These are phyloP conservation scores for Stemphylium lycopersici DNA, from an alignment of 2,329 filamentous ascomycete species.

Conservation along the genomic window DNA sequence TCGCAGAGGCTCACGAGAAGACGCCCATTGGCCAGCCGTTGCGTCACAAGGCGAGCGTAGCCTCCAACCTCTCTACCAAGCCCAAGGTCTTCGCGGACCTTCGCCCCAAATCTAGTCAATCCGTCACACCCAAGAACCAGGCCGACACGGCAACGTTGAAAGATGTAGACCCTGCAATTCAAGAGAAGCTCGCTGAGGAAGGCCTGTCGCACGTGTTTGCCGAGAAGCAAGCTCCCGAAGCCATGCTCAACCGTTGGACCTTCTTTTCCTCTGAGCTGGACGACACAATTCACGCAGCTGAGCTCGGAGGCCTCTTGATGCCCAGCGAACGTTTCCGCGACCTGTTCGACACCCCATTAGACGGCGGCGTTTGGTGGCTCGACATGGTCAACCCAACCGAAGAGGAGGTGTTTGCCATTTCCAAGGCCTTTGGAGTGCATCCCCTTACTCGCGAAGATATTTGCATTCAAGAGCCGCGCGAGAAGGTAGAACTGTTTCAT, in stretches of 20 bases:
- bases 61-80: conserved; percentile 55
- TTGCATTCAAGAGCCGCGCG: conserved; percentile 89
- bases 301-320: conserved; percentile 85
- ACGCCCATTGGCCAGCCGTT: conserved; percentile 54
- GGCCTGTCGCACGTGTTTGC: conserved; percentile 44
- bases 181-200: conserved; percentile 54
- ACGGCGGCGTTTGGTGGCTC: conserved; percentile 96
- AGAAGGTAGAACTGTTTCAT: conserved; percentile 97
- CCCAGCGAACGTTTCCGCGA: conserved; percentile 89
- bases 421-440: conserved; percentile 94
- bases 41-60: conserved; percentile 43
- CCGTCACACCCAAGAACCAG: conserved; percentile 46
- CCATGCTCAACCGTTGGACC: conserved; percentile 77
- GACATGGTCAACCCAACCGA: conserved; percentile 90
- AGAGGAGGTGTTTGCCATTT: conserved; percentile 85
- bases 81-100: conserved; percentile 67
- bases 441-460: conserved; percentile 97
- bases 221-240: conserved; percentile 53
- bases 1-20: conserved; percentile 63
- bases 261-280: conserved; percentile 97
- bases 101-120: conserved; percentile 52
- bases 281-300: conserved; percentile 87
- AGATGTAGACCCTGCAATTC: conserved; percentile 38
- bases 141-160: conserved; percentile 40
- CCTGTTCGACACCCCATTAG: conserved; percentile 74